Base-by-base conservation (phyloP, 345 rosid genomes). In the Pistacia atlantica region DNA sequence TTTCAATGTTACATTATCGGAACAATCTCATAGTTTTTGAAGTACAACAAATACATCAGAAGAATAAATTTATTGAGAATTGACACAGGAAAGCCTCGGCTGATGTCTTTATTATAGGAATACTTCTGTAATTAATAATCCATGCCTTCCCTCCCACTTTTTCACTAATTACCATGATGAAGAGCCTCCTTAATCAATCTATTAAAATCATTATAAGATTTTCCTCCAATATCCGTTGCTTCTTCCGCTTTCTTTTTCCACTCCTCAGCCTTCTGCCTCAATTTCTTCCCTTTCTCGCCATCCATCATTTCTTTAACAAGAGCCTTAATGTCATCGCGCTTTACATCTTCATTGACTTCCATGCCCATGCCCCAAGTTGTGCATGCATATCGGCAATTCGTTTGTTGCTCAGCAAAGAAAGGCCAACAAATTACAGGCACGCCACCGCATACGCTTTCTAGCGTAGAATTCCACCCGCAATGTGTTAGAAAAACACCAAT, bases 401-500 rank as follows among this genome's bases (percentile, higher is more conserved):
- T 72, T n/a, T 55, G 71, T 20, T 72, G 75, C 0, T 72, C 75
- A 1, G 67, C 56, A 5, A 72, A 72, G 57, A 72, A 72, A 59
- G 75, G 75, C 75, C 60, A 68, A 20, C 79, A 75, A 6, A 66
- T 66, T 25, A 67, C 57, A 12, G 65, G 65, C 16, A 65, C 78
- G 28, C 65, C 73, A 2, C 22, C 2, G 4, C 67, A 4, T 59
- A 72, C 31, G 22, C 67, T 46, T 60, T 72, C 75, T 1, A 72
- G 2, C 0, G 12, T 48, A 11, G 79, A 81, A 69, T 81, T 81
- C 84, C 79, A 81, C 11, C 83, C 84, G 28, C 73, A 73, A 38
- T 81, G 84, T 2, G 78, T 81, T 57, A 78, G 56, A 57, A 81
- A 81, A 4, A 61, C 79, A 16, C 76, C 76, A 1, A 81, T 65